Evolutionary conservation across 2,329 filamentous ascomycete genomes (phyloP).

Genomic region (Alternaria sp.): DNA sequence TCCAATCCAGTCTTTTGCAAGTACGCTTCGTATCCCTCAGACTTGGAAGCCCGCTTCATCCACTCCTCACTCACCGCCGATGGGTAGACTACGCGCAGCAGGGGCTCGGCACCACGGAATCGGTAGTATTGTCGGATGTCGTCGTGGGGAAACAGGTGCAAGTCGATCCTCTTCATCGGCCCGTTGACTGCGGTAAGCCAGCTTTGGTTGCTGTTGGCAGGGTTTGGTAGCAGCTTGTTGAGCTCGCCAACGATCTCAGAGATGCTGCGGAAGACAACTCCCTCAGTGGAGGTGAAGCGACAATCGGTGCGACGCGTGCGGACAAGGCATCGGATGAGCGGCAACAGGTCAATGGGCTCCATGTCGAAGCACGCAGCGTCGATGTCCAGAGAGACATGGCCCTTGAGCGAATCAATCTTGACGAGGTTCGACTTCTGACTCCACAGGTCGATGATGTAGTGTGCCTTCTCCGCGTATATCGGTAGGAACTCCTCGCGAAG

Average conservation of each 20-base stretch:
- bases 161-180: slow-evolving; percentile 19
- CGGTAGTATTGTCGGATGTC: slow-evolving; percentile 22
- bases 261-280: slow-evolving; percentile 20
- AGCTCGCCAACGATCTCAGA: slow-evolving; percentile 17
- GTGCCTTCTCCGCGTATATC: slow-evolving; percentile 16
- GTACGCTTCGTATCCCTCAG: slow-evolving; percentile 15
- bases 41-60: slow-evolving; percentile 21
- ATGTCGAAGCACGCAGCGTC: slow-evolving; percentile 23
- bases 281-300: slow-evolving; percentile 15
- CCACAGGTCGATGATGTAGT: slow-evolving; percentile 19
- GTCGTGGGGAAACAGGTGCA: slow-evolving; percentile 20
- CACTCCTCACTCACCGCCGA: slow-evolving; percentile 14
- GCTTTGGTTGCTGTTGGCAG: slow-evolving; percentile 6
- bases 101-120: slow-evolving; percentile 21
- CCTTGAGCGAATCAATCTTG: slow-evolving; percentile 9
- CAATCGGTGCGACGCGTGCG: slow-evolving; percentile 7
- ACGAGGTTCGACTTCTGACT: slow-evolving; percentile 7
- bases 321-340: slow-evolving; percentile 13
- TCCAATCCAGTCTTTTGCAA: slow-evolving; percentile 11
- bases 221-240: slow-evolving; percentile 16
- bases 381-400: slow-evolving; percentile 32
- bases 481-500: slow-evolving; percentile 35
- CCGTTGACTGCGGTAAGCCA: slow-evolving; percentile 16
- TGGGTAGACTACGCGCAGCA: slow-evolving; percentile 21
- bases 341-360: slow-evolving; percentile 21